Base-by-base conservation (phyloP, 2,329 filamentous ascomycete species). In the Diplodia intermedia region DNA sequence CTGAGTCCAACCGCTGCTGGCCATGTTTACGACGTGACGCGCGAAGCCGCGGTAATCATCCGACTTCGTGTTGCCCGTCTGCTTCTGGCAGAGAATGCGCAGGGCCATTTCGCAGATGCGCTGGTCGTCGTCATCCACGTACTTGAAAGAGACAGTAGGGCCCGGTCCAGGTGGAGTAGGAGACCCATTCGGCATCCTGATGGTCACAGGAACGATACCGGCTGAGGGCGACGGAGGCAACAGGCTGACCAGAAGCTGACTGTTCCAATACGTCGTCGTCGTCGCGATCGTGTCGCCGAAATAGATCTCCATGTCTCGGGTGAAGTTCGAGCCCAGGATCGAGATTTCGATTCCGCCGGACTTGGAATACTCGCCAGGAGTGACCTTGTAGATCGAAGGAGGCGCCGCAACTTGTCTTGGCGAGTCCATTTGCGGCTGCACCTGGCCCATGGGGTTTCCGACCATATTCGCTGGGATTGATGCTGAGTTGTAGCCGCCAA, bases 271-370 rank as follows among this genome's bases (percentile, higher is more conserved):
- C 0, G 91, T 92, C 1, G 91, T 94, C 0, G 90, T 91, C 0
- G 90, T 88, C 20, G 88, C 88, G 56, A 86, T 81, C 18, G 82
- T 84, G 70, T 90, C 88, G 23, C 94, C 94, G 77, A 97, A 97
- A 79, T 93, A 91, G 66, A 97, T 91, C 70, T 94, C 91, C 70
- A 96, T 85, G 1, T 88, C 88, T 79, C 91, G 90, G 71, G 89
- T 90, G 76, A 97, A 97, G 15, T 90, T 88, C 71, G 89, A 91
- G 20, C 94, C 93, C 9, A 97, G 83, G 67, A 95, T 87, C 0
- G 92, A 94, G 3, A 97, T 92, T 77, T 97, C 93, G 65, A 92
- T 93, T 52, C 93, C 93, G 69, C 93, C 93, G 43, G 88, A 88
- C 69, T 89, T 91, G 7, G 93, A 91, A 0, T 93, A 93, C 77